Conservation (phyloP, 192 early-diverging fungal genomes). For the Rhizophagus clarus region DNA sequence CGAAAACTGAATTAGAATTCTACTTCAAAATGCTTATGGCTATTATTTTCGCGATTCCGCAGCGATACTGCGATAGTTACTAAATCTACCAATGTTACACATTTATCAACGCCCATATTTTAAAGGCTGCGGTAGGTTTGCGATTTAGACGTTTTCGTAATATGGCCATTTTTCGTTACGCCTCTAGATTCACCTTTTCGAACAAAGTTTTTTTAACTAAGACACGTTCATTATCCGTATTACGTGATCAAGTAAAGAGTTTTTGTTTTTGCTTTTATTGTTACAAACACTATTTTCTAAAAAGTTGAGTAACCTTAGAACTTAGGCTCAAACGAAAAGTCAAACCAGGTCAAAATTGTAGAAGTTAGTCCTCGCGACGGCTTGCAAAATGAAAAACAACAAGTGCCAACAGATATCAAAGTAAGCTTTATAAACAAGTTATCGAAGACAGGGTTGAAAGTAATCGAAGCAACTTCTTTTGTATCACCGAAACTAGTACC, state of each 20-base stretch:
- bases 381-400: slow-evolving; percentile 90
- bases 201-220: not conserved
- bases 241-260: not conserved
- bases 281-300: not conserved
- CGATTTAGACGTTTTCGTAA: not conserved
- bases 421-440: slow-evolving; percentile 86
- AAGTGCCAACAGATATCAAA: slow-evolving; percentile 82
- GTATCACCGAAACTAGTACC: slow-evolving; percentile 98
- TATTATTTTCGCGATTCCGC: no score
- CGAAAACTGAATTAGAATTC: not conserved
- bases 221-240: not conserved
- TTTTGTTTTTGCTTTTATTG: not conserved
- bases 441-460: slow-evolving; percentile 74
- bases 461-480: slow-evolving; percentile 92
- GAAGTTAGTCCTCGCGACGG: slow-evolving; percentile 97
- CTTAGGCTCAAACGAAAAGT: not conserved
- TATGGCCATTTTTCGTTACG: not conserved
- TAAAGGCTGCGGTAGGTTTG: no score
- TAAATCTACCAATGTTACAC: no score
- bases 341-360: slow-evolving; percentile 79
- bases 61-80: no score
- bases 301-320: not conserved
- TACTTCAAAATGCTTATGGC: not conserved
- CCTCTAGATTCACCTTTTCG: not conserved
- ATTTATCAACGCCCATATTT: no score